phyloP scores from a whole-genome alignment of 257 asterid genomes.

The Solanum rostratum region DNA sequence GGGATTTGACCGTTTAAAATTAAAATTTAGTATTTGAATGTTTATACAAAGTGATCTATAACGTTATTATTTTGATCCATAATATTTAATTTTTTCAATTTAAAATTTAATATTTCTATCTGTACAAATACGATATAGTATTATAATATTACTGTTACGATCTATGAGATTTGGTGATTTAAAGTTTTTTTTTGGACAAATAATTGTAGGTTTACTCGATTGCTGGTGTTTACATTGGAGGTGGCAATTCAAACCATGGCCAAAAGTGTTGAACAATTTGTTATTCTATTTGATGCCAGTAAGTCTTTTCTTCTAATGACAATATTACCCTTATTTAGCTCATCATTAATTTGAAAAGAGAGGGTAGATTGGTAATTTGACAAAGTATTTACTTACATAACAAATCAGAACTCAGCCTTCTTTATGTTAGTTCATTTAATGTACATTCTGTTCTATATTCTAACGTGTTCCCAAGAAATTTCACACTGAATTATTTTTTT shows the following conservation, averaged over 20 bases:
- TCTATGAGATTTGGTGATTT: not conserved
- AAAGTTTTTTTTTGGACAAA: too few relatives aligned
- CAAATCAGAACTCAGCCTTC: constrained; percentile 43
- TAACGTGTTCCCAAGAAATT: constrained; percentile 34
- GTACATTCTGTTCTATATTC: constrained; percentile 37
- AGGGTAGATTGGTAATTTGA: not conserved
- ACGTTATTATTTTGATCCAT: not conserved
- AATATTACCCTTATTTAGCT: not conserved
- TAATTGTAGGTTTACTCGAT: constrained; percentile 46
- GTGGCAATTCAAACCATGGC: constrained; percentile 85
- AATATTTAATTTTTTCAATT: not conserved
- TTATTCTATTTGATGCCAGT: constrained; percentile 87
- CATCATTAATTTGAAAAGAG: not conserved
- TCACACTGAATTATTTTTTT: not conserved
- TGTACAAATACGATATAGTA: not conserved
- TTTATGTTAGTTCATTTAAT: constrained; percentile 23
- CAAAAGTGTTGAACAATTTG: constrained; percentile 63
- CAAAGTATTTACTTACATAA: not conserved
- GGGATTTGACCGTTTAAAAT: not conserved
- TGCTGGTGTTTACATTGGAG: constrained; percentile 87
- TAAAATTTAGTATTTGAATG: not conserved
- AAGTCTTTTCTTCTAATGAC: constrained; percentile 18
- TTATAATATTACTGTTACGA: not conserved
- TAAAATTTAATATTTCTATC: not conserved
- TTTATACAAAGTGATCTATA: not conserved